Base-by-base conservation (phyloP, 2,329 filamentous ascomycete species). In the Ophiocordyceps unilateralis region DNA sequence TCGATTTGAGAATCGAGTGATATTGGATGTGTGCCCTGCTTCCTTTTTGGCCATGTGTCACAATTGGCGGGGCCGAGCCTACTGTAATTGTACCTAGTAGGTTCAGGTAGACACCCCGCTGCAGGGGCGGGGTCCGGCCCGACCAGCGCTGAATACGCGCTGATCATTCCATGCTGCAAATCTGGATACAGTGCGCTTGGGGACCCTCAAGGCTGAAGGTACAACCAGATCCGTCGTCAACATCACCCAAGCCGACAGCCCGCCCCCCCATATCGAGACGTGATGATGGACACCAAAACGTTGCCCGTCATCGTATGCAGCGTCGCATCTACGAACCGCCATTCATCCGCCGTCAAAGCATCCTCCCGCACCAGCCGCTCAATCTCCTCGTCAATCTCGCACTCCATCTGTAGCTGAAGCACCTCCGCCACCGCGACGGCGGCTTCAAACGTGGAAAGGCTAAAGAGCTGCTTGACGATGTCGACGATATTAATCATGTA, bases 11-110 rank as follows among this genome's bases (percentile, higher is more conserved):
- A n/a, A n/a, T n/a, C n/a, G n/a, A n/a, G n/a, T n/a, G n/a, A n/a
- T n/a, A n/a, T n/a, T n/a, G 10, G 10, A 26, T 52, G 54, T 53
- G 54, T 56, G 28, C 28, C 28, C 28, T n/a, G n/a, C n/a, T n/a
- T 50, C 52, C 44, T 44, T 57, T 56, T 47, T 51, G 54, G 57
- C 52, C 59, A 60, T 52, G 58, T 60, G 58, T 56, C 57, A 55
- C 54, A 46, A 54, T 52, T 39, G 34, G 43, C 24, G 26, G 47
- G 47, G 43, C 51, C 51, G 47, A 39, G 40, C 24, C 11, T 17
- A 19, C n/a, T n/a, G n/a, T n/a, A n/a, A n/a, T n/a, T n/a, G n/a
- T n/a, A n/a, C n/a, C n/a, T n/a, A n/a, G n/a, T n/a, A n/a, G n/a
- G n/a, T 17, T 21, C 49, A 30, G 28, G 28, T 28, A 9, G 14